A percentile compares a stretch with the other conserved stretches of the same genome.
phyloP scores from a whole-genome alignment of 1,284 basidiomycete species.

The Grifola frondosa region DNA sequence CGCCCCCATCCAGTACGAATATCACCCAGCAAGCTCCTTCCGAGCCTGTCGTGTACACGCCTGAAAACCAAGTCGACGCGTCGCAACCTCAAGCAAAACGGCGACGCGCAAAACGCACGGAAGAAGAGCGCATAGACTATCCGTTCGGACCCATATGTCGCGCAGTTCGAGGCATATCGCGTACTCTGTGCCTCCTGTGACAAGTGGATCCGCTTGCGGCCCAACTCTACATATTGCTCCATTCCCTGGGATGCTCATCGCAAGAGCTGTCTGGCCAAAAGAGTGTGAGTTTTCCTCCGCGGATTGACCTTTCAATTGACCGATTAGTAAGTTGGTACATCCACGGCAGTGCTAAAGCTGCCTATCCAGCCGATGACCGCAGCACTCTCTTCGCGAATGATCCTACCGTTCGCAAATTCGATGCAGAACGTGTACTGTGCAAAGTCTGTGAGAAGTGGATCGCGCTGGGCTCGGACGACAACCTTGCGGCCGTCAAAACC shows the following conservation, averaged over 20 bases:
- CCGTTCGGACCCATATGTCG: slow-evolving; percentile 71
- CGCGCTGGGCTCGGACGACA: slow-evolving; percentile 35
- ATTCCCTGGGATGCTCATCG: slow-evolving; percentile 83
- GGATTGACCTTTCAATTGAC: slow-evolving; percentile 1
- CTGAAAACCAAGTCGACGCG: slow-evolving; percentile 21
- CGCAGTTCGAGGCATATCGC: slow-evolving; percentile 73
- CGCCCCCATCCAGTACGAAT: slow-evolving; percentile 21
- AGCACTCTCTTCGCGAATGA: slow-evolving; percentile 58
- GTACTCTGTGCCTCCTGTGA: slow-evolving; percentile 75
- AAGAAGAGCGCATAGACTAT: slow-evolving; percentile 79
- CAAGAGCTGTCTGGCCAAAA: slow-evolving; percentile 72
- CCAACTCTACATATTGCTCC: slow-evolving; percentile 81
- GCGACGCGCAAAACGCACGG: slow-evolving; percentile 72
- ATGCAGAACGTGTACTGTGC: slow-evolving; percentile 67
- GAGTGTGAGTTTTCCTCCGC: slow-evolving; percentile 45
- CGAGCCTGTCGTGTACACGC: slow-evolving; percentile 19
- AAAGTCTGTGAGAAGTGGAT: slow-evolving; percentile 69
- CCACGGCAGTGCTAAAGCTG: slow-evolving; percentile 24
- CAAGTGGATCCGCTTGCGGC: slow-evolving; percentile 78
- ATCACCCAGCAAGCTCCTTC: slow-evolving; percentile 20
- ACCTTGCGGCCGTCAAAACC: slow-evolving; percentile 27
- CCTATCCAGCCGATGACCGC: slow-evolving; percentile 50
- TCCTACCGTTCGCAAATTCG: slow-evolving; percentile 66
- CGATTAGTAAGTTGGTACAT: slow-evolving; percentile 8
- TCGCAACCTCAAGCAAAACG: slow-evolving; percentile 39